Conservation (phyloP, 441 rosid species). For the Metrosideros polymorpha region DNA sequence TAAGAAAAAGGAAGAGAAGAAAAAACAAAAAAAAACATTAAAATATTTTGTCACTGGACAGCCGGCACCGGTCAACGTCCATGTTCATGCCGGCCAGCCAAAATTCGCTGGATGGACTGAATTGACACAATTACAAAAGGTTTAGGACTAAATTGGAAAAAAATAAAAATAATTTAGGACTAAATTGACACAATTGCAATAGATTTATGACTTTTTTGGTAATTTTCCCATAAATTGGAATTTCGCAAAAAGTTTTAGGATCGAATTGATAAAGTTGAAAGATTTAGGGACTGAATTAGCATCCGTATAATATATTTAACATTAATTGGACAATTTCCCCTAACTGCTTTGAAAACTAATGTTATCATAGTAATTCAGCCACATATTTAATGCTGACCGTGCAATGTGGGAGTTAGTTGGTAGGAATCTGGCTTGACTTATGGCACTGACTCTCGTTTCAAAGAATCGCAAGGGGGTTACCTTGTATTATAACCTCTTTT, state of each 20-base stretch:
- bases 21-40: too few relatives aligned
- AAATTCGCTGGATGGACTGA: too few relatives aligned
- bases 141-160: too few relatives aligned
- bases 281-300: fast-evolving
- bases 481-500: not conserved
- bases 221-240: too few relatives aligned
- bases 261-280: fast-evolving
- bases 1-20: too few relatives aligned
- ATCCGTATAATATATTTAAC: fast-evolving
- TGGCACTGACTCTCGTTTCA: not conserved
- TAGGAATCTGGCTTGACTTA: not conserved
- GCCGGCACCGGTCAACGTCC: too few relatives aligned
- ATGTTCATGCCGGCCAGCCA: too few relatives aligned
- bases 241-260: fast-evolving
- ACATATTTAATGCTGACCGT: not conserved
- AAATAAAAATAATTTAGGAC: too few relatives aligned
- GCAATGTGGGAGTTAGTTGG: not conserved
- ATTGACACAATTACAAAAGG: too few relatives aligned
- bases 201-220: too few relatives aligned
- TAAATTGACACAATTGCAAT: too few relatives aligned
- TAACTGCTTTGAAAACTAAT: not conserved
- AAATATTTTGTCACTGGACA: too few relatives aligned
- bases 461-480: not conserved
- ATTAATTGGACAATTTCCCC: fast-evolving
- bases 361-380: not conserved